Evolutionary conservation across 345 rosid species (phyloP), one percentile per base, ranked within the genome.

Genomic region (Salix suchowensis): DNA sequence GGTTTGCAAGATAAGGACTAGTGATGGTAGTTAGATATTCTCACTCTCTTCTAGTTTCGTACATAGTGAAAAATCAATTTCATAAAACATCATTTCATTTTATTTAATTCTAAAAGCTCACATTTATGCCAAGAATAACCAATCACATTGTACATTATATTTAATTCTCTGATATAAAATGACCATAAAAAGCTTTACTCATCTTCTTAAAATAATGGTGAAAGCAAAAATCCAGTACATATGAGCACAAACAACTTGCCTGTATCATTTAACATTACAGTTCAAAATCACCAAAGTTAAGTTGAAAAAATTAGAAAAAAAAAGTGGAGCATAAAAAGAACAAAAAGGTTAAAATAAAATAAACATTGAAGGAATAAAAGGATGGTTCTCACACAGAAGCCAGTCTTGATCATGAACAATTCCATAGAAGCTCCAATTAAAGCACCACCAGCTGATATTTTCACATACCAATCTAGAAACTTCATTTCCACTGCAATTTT

Each of bases 321-420:
- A 58, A 58, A 58, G 12, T 58, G 28, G 4, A n/a, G 62, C 23
- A 52, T 4, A n/a, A 13, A 19, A 32, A 37, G 39, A 61, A 28
- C 21, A 50, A 78, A 36, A 13, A 50, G 52, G 39, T 24, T 21
- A 30, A 69, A 16, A 61, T 46, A 40, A 21, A 40, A 7, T 24
- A 48, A 21, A 18, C 55, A 37, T 16, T 54, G 3, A 75, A 48
- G 65, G 19, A 34, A 44, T 65, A 74, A 81, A 81, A 48, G 92
- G 88, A 84, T 73, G 42, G 75, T 82, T 83, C 86, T 78, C 90
- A 79, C 86, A 91, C 97, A 93, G 93, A 93, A 95, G 40, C 96
- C 98, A 67, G 94, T 91, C 81, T 96, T 89, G 87, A 89, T 89
- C 98, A 91, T 96, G 94, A 91, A 93, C 34, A 91, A 75, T 80